Evolutionary conservation across 495 filamentous ascomycete genomes (phyloP).

Genomic region (Copromyces sp.): DNA sequence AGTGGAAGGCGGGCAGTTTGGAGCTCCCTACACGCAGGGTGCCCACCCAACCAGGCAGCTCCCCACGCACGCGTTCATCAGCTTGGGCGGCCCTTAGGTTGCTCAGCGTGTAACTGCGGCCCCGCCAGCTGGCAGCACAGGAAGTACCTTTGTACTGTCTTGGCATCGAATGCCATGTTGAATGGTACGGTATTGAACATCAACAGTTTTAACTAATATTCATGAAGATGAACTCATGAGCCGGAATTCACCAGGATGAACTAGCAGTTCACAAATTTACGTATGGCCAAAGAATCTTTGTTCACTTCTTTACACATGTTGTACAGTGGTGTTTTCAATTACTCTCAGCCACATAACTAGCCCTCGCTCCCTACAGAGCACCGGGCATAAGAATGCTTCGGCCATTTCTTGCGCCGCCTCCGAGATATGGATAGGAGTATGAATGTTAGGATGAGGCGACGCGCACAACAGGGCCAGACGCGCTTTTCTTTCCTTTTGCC

Average conservation of each 20-base stretch:
- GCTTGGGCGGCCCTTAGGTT: neutral
- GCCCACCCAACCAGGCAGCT: constrained; percentile 6
- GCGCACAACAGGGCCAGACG: neutral
- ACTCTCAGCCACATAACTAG: neutral
- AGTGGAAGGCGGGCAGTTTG: neutral
- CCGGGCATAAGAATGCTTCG: neutral
- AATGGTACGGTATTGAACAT: neutral
- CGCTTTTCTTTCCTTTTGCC: neutral
- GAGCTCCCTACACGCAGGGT: constrained; percentile 4
- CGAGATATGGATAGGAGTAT: neutral
- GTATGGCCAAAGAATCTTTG: neutral
- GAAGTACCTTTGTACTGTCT: neutral
- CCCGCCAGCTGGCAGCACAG: neutral
- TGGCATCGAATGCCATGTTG: neutral
- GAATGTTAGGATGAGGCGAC: neutral
- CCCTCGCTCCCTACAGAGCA: neutral
- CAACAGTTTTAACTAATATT: neutral
- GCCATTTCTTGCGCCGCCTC: neutral
- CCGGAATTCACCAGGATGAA: neutral
- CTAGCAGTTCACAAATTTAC: neutral
- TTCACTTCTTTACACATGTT: neutral
- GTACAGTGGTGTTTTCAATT: neutral
- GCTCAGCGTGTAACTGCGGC: neutral
- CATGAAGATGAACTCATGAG: neutral
- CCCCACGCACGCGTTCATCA: constrained; percentile 11